Conservation (phyloP, 23 red algal species). For the Pyropia haitanensis region DNA sequence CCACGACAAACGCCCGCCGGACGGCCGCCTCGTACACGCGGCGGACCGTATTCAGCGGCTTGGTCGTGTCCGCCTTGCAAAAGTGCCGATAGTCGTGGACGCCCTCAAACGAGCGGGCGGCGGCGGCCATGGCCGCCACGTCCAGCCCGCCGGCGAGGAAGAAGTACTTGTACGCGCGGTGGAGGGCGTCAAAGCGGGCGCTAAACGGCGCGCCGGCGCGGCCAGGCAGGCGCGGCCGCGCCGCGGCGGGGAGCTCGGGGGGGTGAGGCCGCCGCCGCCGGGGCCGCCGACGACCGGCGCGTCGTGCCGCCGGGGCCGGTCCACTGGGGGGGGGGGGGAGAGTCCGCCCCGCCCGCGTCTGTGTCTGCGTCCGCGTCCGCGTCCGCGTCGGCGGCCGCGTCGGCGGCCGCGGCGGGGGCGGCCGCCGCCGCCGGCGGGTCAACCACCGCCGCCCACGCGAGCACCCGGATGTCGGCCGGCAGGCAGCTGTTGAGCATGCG, state of each 20-base stretch:
- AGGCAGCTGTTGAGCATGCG: conserved; percentile 66
- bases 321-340: no score
- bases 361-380: conserved; percentile 16
- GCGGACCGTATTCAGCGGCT: conserved; percentile 52
- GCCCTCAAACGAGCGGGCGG: conserved; percentile 59
- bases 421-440: conserved; percentile 14
- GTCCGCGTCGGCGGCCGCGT: conserved; percentile 11
- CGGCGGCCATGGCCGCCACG: conserved; percentile 60
- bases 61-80: conserved; percentile 82
- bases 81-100: conserved; percentile 95
- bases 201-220: conserved; percentile 46
- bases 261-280: no score
- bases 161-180: conserved; percentile 86
- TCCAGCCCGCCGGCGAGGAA: conserved; percentile 43
- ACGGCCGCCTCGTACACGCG: conserved; percentile 47
- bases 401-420: conserved; percentile 14
- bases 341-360: conserved; percentile 1
- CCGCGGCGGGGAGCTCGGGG: no score
- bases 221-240: conserved; percentile 1
- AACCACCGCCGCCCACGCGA: conserved; percentile 62
- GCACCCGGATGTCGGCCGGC: conserved; percentile 62
- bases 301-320: background rate
- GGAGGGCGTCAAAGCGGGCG: conserved; percentile 72
- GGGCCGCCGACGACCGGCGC: background rate
- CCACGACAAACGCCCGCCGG: background rate